Conservation (phyloP, 1,284 basidiomycete genomes). For the Pseudozyma pruni region DNA sequence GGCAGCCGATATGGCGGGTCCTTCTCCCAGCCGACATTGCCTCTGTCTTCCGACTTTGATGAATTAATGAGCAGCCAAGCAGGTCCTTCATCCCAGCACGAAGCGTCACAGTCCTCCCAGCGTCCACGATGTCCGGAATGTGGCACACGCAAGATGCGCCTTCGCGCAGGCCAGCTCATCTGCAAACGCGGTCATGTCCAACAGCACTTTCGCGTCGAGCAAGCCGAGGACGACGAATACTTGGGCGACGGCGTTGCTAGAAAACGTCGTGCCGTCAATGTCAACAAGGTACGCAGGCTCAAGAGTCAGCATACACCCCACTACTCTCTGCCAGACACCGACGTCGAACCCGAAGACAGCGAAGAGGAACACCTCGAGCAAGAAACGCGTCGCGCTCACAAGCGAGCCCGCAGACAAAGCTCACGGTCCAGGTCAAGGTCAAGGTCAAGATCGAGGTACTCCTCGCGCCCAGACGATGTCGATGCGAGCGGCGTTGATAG, state of each 20-base stretch:
- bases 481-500: constrained; percentile 7
- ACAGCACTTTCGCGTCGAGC: constrained; percentile 46
- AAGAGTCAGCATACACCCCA: constrained; percentile 44
- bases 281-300: constrained; percentile 29
- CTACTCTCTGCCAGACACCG: constrained; percentile 39
- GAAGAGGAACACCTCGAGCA: constrained; percentile 31
- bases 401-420: constrained; percentile 15
- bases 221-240: constrained; percentile 44
- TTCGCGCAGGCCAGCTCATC: constrained; percentile 45
- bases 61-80: constrained; percentile 28
- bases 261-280: constrained; percentile 18
- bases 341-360: constrained; percentile 39
- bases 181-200: constrained; percentile 55
- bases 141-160: constrained; percentile 46
- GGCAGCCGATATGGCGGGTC: constrained; percentile 9
- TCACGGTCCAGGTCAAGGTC: constrained; percentile 3
- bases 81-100: constrained; percentile 11
- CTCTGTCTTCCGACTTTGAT: constrained; percentile 38
- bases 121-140: constrained; percentile 46
- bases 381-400: constrained; percentile 8
- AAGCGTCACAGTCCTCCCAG: constrained; percentile 17
- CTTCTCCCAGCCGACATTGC: constrained; percentile 32
- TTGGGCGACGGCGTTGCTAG: constrained; percentile 41
- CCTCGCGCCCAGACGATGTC: constrained; percentile 9
- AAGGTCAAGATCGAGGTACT: constrained; percentile 15